Percentiles rank a stretch among this genome's conserved stretches.
phyloP scores from a whole-genome alignment of 192 early-diverging fungal genomes.

The Coemansia sp. region DNA sequence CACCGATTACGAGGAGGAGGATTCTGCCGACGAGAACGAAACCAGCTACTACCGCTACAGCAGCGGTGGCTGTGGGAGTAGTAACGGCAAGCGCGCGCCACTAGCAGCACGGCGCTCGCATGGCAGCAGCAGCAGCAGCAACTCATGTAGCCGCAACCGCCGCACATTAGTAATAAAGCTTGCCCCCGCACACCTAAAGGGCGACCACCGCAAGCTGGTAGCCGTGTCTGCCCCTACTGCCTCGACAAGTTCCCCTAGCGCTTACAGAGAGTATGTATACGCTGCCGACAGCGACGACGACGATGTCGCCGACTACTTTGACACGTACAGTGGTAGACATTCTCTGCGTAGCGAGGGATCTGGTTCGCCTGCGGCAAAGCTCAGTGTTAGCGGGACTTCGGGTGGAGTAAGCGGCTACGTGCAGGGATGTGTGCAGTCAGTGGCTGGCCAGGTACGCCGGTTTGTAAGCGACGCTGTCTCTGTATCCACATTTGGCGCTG shows the following conservation, averaged over 20 bases:
- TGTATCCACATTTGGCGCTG: slow-evolving; percentile 30
- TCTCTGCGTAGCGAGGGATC: neutral
- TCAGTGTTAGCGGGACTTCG: neutral
- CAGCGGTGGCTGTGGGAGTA: slow-evolving; percentile 3
- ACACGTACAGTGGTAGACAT: neutral
- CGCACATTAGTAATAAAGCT: slow-evolving; percentile 55
- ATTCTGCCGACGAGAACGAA: slow-evolving; percentile 24
- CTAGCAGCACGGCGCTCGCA: slow-evolving; percentile 13
- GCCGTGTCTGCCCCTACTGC: slow-evolving; percentile 23
- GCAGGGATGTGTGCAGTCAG: slow-evolving; percentile 48
- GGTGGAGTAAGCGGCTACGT: slow-evolving; percentile 45
- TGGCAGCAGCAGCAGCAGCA: slow-evolving; percentile 7
- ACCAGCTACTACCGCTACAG: slow-evolving; percentile 1
- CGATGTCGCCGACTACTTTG: slow-evolving; percentile 15
- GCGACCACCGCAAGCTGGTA: slow-evolving; percentile 46
- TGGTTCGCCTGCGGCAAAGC: neutral
- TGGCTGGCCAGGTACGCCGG: slow-evolving; percentile 54
- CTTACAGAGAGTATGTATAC: neutral
- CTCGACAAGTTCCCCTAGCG: neutral
- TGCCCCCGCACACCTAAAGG: slow-evolving; percentile 51
- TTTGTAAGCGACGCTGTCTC: slow-evolving; percentile 45
- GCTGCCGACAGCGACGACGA: slow-evolving; percentile 13
- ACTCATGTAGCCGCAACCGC: slow-evolving; percentile 21
- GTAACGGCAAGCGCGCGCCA: neutral
- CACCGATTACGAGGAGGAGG: slow-evolving; percentile 44